Evolutionary conservation across 2,329 filamentous ascomycete species (phyloP).

Genomic region (Setomelanomma holmii): DNA sequence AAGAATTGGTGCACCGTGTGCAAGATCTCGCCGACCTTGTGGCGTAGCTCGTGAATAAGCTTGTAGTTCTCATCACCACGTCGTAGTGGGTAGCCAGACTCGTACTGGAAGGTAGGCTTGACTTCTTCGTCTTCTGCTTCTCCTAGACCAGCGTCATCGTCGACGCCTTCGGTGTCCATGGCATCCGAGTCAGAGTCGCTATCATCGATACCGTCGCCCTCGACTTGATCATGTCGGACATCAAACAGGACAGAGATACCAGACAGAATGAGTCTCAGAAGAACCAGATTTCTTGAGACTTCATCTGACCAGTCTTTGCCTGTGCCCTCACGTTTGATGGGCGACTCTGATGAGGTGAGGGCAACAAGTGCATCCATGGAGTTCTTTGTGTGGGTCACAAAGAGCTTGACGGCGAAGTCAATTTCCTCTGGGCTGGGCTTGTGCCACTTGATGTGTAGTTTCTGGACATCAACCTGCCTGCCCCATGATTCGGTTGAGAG

Average conservation of each 20-base stretch:
- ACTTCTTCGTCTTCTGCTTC: slow-evolving; percentile 81
- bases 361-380: slow-evolving; percentile 77
- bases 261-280: slow-evolving; percentile 86
- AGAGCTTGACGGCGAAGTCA: slow-evolving; percentile 86
- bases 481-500: slow-evolving; percentile 86
- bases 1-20: slow-evolving; percentile 87
- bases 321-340: slow-evolving; percentile 88
- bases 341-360: slow-evolving; percentile 81
- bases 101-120: slow-evolving; percentile 85
- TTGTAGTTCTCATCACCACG: slow-evolving; percentile 67
- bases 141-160: slow-evolving; percentile 62
- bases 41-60: slow-evolving; percentile 80
- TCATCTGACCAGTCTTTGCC: slow-evolving; percentile 99
- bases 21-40: slow-evolving; percentile 78
- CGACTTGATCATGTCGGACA: slow-evolving; percentile 57
- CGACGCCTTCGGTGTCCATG: slow-evolving; percentile 55
- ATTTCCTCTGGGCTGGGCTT: slow-evolving; percentile 80
- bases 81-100: slow-evolving; percentile 82
- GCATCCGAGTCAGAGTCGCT: slow-evolving; percentile 49
- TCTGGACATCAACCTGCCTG: slow-evolving; percentile 72
- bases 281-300: slow-evolving; percentile 85
- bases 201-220: slow-evolving; percentile 59
- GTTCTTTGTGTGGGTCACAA: slow-evolving; percentile 80
- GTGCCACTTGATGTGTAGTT: slow-evolving; percentile 91
- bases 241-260: slow-evolving; percentile 92